phyloP scores from a whole-genome alignment of 129 eudicot species.

The Saussurea involucrata region DNA sequence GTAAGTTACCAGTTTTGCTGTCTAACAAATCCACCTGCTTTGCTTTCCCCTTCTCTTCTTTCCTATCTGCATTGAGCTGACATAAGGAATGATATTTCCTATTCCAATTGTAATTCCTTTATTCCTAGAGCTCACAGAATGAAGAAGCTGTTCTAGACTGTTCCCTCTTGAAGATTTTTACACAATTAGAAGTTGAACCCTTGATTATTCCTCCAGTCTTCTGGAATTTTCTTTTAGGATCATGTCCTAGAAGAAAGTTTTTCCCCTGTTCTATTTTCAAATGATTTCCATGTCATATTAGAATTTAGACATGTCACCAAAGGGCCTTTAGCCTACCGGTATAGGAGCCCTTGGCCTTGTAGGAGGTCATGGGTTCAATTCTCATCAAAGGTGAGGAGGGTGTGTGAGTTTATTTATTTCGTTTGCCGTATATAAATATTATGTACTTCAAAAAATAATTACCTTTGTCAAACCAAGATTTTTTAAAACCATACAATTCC shows the following conservation, averaged over 20 bases:
- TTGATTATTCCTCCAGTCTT: not conserved
- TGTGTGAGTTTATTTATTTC: too few relatives aligned
- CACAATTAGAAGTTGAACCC: not conserved
- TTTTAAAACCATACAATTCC: not conserved
- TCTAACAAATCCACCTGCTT: not conserved
- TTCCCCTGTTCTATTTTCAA: not conserved
- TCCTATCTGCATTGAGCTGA: not conserved
- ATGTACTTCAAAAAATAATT: too few relatives aligned
- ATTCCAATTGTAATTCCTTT: not conserved
- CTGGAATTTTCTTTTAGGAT: not conserved
- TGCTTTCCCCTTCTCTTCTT: not conserved
- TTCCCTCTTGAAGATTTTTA: not conserved
- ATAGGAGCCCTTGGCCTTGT: too few relatives aligned
- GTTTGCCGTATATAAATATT: too few relatives aligned
- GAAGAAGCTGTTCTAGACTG: not conserved
- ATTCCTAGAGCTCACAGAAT: not conserved
- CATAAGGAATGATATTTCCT: not conserved
- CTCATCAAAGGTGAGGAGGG: too few relatives aligned
- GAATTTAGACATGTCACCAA: slow-evolving; percentile 1
- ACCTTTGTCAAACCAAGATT: slow-evolving; percentile 3
- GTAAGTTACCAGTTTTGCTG: slow-evolving; percentile 35
- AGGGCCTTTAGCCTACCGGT: too few relatives aligned
- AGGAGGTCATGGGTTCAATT: too few relatives aligned
- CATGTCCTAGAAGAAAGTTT: not conserved
- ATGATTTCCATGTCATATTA: not conserved